phyloP scores from a whole-genome alignment of 306 rosid species.

The Calophaca sinica region DNA sequence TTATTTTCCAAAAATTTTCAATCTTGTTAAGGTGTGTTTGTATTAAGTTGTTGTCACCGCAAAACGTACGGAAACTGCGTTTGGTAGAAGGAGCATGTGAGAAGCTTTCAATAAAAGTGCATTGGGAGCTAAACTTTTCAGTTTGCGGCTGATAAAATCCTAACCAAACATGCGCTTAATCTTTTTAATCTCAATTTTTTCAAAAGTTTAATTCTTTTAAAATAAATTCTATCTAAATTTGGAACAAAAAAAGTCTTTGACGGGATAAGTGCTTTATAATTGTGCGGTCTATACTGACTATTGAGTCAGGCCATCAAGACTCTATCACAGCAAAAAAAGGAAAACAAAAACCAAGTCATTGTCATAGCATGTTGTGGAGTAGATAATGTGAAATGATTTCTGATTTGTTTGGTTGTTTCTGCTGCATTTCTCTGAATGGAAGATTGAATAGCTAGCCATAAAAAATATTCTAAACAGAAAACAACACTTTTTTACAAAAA shows the following conservation, averaged over 20 bases:
- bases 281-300: slow-evolving; percentile 18
- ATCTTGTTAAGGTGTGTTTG: too few relatives aligned
- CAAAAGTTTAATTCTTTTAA: background rate
- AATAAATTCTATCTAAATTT: background rate
- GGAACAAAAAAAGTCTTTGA: background rate
- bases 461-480: background rate
- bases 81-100: too few relatives aligned
- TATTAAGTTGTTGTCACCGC: too few relatives aligned
- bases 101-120: too few relatives aligned
- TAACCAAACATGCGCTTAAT: background rate
- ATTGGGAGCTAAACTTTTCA: too few relatives aligned
- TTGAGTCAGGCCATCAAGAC: slow-evolving; percentile 12
- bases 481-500: background rate
- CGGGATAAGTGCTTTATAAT: slow-evolving; percentile 20
- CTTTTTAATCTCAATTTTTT: background rate
- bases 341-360: slow-evolving; percentile 27
- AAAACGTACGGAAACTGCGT: too few relatives aligned
- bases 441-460: background rate
- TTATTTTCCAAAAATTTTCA: too few relatives aligned
- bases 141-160: too few relatives aligned
- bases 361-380: slow-evolving; percentile 31
- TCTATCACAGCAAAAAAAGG: background rate
- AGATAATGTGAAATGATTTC: background rate
- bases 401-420: slow-evolving; percentile 38
- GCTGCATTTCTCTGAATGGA: slow-evolving; percentile 12